Conservation (phyloP, 2,329 filamentous ascomycete genomes). For the Graphilbum sp. region DNA sequence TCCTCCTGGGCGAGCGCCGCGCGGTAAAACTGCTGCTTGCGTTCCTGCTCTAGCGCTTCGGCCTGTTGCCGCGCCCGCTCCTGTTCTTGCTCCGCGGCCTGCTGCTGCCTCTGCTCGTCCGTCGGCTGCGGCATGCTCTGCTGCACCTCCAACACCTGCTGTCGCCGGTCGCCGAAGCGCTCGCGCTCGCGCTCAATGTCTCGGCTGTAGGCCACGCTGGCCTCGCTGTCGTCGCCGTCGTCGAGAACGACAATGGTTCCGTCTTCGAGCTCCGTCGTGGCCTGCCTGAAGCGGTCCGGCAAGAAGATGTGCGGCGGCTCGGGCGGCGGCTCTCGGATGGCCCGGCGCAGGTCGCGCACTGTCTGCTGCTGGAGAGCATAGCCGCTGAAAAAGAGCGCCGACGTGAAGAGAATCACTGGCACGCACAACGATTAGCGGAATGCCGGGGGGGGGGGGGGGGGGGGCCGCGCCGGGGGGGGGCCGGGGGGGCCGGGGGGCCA, state of each 20-base stretch:
- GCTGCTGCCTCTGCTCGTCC: neutral
- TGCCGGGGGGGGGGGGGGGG: too few relatives aligned
- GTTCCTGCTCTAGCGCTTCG: neutral
- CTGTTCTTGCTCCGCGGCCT: neutral
- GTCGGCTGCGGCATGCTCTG: neutral
- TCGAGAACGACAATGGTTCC: constrained; percentile 25
- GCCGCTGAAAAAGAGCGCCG: constrained; percentile 72
- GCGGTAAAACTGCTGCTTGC: constrained; percentile 11
- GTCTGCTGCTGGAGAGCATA: constrained; percentile 81
- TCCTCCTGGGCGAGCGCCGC: constrained; percentile 3
- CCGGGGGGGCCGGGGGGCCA: too few relatives aligned
- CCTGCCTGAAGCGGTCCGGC: constrained; percentile 31
- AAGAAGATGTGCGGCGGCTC: constrained; percentile 32
- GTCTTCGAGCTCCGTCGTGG: constrained; percentile 29
- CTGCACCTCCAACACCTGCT: neutral
- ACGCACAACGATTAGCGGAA: neutral
- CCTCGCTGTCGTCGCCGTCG: constrained; percentile 14
- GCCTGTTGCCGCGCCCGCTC: neutral
- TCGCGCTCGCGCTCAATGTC: constrained; percentile 9
- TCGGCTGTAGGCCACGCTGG: constrained; percentile 1
- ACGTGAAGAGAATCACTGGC: constrained; percentile 25
- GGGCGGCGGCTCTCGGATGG: constrained; percentile 39
- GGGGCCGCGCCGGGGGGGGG: too few relatives aligned
- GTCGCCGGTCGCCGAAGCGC: constrained; percentile 10
- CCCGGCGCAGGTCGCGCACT: constrained; percentile 57